Conservation (phyloP, 2,329 filamentous ascomycete species). For the Fusarium sp. region DNA sequence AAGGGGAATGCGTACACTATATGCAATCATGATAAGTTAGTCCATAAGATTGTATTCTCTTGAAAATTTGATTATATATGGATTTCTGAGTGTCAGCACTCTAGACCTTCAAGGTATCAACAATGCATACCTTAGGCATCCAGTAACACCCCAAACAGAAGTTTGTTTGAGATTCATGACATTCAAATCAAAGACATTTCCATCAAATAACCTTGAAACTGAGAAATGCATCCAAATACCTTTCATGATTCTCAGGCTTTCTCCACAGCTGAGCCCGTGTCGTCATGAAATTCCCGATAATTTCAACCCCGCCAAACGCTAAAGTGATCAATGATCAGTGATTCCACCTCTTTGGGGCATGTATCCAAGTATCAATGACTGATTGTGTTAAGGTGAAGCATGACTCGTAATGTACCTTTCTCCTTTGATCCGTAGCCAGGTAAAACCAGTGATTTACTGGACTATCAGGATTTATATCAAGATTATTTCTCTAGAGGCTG, state of each 20-base stretch:
- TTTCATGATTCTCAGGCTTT: slow-evolving; percentile 18
- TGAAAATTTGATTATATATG: too few relatives aligned
- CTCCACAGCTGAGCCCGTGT: slow-evolving; percentile 24
- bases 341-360: background rate
- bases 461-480: too few relatives aligned
- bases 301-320: slow-evolving; percentile 33
- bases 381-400: slow-evolving; percentile 16
- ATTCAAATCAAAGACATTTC: background rate
- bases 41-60: too few relatives aligned
- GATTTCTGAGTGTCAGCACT: too few relatives aligned
- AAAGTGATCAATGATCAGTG: slow-evolving; percentile 23
- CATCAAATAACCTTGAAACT: background rate
- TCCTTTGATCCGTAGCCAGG: background rate
- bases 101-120: slow-evolving; percentile 1
- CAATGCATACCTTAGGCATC: background rate
- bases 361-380: slow-evolving; percentile 5
- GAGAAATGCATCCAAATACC: slow-evolving; percentile 4
- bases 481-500: too few relatives aligned
- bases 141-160: background rate
- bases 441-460: background rate
- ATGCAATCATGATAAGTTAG: too few relatives aligned
- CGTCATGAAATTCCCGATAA: slow-evolving; percentile 28
- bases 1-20: too few relatives aligned
- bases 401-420: background rate
- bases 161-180: background rate